These are phyloP conservation scores for Glycine tomentella DNA, from an alignment of 306 rosid species.

Conservation along the genomic window DNA sequence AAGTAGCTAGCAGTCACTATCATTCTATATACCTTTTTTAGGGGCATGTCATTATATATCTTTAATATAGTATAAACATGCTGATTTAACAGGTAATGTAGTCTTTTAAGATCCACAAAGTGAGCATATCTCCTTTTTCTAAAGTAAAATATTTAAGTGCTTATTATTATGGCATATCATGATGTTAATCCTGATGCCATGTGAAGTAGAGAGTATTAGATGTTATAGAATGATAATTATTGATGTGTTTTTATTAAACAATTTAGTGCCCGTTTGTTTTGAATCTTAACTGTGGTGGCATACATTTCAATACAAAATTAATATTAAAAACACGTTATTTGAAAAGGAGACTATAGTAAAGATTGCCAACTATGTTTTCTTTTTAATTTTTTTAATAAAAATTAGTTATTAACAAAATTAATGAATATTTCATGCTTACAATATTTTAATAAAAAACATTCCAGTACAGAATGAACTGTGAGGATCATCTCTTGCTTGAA, in stretches of 20 bases:
- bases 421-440: too few species aligned
- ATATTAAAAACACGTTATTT: too few species aligned
- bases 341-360: too few species aligned
- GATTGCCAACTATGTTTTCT: too few species aligned
- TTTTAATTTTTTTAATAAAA: too few species aligned
- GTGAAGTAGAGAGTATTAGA: neutral
- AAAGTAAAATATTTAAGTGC: conserved; percentile 35
- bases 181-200: conserved; percentile 17
- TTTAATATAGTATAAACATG: neutral
- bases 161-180: conserved; percentile 20
- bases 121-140: neutral
- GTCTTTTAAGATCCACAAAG: conserved; percentile 19
- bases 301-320: too few species aligned
- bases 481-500: too few species aligned
- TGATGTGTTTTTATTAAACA: neutral
- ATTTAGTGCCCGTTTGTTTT: too few species aligned
- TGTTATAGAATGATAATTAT: neutral
- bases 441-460: too few species aligned
- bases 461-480: too few species aligned
- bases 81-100: conserved; percentile 28
- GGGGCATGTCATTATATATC: conserved; percentile 2
- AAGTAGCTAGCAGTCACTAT: neutral
- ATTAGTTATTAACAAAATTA: too few species aligned
- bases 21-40: neutral
- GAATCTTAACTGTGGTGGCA: too few species aligned